Evolutionary conservation across 148 eudicot species (phyloP).

Genomic region (Vaccinium corymbosum): DNA sequence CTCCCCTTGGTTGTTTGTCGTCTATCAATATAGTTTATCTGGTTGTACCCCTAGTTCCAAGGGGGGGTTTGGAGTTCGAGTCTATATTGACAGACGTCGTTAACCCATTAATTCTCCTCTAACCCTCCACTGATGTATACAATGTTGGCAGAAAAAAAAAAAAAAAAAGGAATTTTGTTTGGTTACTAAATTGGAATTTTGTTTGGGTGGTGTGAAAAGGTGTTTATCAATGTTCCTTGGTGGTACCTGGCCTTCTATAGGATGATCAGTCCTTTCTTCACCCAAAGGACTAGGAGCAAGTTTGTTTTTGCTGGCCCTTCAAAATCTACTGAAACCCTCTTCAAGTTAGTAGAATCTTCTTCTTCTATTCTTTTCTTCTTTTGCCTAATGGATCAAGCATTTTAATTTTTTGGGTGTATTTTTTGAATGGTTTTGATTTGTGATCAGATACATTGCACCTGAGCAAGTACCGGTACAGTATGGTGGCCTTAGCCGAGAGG

Average conservation of each 20-base stretch:
- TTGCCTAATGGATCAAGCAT: not conserved
- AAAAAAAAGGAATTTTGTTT: too few species aligned
- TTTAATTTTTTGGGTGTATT: not conserved
- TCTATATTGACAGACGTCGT: too few species aligned
- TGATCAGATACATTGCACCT: conserved; percentile 71
- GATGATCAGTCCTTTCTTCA: conserved; percentile 72
- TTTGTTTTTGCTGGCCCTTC: conserved; percentile 84
- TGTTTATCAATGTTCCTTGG: conserved; percentile 89
- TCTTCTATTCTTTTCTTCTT: not conserved
- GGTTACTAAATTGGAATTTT: too few species aligned
- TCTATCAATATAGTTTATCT: too few species aligned
- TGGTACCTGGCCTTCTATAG: conserved; percentile 77
- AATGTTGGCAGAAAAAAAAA: too few species aligned
- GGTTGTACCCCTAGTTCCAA: too few species aligned
- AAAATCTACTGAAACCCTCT: conserved; percentile 76
- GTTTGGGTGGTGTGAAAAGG: conserved; percentile 25
- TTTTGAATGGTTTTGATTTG: conserved; percentile 21
- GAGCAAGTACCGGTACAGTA: conserved; percentile 90
- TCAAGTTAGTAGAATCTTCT: conserved; percentile 60
- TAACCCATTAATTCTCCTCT: too few species aligned
- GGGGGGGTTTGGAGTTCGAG: too few species aligned
- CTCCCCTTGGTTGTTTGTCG: too few species aligned
- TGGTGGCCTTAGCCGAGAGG: conserved; percentile 85
- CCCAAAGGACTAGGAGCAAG: conserved; percentile 94
- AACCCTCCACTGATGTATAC: too few species aligned